These are phyloP conservation scores for Vitis vinifera DNA, from an alignment of 164 flowering plant species.

Conservation along the genomic window DNA sequence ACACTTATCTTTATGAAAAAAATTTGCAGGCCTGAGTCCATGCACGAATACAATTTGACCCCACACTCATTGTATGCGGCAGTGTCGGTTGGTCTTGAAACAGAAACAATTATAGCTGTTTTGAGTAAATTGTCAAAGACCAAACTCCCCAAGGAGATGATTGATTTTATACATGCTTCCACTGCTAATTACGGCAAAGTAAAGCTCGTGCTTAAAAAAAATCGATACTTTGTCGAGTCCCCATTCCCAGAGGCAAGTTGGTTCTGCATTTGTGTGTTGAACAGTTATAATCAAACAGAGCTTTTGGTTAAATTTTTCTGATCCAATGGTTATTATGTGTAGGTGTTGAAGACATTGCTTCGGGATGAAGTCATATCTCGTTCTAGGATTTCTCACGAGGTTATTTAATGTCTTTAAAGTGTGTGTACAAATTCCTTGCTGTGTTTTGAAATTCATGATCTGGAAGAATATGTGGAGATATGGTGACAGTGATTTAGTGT, in stretches of 20 bases:
- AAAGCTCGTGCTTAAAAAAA: constrained; percentile 97
- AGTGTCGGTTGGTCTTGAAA: constrained; percentile 96
- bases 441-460: too few relatives aligned
- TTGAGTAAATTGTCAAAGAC: constrained; percentile 38
- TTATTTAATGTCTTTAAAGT: not conserved
- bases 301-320: not conserved
- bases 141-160: constrained; percentile 41
- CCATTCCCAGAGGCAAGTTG: constrained; percentile 87
- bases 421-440: not conserved
- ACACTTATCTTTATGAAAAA: not conserved
- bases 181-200: constrained; percentile 99
- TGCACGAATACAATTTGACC: constrained; percentile 89
- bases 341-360: constrained; percentile 41
- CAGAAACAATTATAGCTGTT: constrained; percentile 62
- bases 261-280: not conserved
- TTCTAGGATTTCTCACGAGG: constrained; percentile 34
- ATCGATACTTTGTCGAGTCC: constrained; percentile 86
- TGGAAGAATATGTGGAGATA: too few relatives aligned
- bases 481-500: too few relatives aligned
- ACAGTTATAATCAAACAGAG: not conserved
- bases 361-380: constrained; percentile 27
- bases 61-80: constrained; percentile 94
- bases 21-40: constrained; percentile 73
- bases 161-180: constrained; percentile 73
- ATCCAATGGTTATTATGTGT: constrained; percentile 1